A percentile compares a stretch with the other conserved stretches of the same genome.
These are phyloP conservation scores for Candida tibetensis DNA, from an alignment of 805 yeast species.

Conservation along the genomic window DNA sequence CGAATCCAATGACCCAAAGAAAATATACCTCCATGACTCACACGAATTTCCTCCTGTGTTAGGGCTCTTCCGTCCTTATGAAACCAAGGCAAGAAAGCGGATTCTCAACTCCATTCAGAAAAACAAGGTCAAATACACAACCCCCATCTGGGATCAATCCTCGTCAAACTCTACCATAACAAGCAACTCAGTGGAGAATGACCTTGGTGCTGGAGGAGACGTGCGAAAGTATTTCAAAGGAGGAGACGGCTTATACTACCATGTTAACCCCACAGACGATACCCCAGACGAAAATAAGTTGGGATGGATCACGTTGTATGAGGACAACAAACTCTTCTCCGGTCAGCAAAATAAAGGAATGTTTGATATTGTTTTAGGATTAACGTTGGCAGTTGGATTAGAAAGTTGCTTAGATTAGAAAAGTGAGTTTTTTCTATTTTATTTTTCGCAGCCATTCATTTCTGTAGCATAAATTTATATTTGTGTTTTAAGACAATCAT, in stretches of 20 bases:
- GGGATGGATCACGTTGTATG: conserved; percentile 66
- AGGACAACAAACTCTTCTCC: conserved; percentile 32
- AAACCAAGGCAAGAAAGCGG: conserved; percentile 34
- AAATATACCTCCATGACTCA: conserved; percentile 22
- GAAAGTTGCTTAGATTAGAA: conserved; percentile 19
- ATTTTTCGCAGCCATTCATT: neutral
- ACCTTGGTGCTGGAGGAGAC: conserved; percentile 23
- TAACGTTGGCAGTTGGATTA: conserved; percentile 52
- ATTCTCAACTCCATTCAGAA: conserved; percentile 34
- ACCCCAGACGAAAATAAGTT: conserved; percentile 56
- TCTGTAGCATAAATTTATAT: too few species aligned
- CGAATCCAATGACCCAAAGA: conserved; percentile 20
- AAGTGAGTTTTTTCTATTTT: neutral
- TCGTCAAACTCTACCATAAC: conserved; percentile 2
- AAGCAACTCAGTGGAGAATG: conserved; percentile 16
- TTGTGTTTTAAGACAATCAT: neutral
- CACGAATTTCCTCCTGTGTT: conserved; percentile 14
- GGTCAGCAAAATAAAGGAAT: conserved; percentile 34
- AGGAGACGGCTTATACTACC: conserved; percentile 54
- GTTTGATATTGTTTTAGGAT: conserved; percentile 54
- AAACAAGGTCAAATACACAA: conserved; percentile 4
- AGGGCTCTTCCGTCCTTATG: conserved; percentile 41
- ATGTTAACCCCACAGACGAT: conserved; percentile 53
- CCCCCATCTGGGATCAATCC: neutral
- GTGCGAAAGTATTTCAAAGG: conserved; percentile 37